Base-by-base conservation (phyloP, 1,284 basidiomycete genomes). In the Laetiporus sulphureus region DNA sequence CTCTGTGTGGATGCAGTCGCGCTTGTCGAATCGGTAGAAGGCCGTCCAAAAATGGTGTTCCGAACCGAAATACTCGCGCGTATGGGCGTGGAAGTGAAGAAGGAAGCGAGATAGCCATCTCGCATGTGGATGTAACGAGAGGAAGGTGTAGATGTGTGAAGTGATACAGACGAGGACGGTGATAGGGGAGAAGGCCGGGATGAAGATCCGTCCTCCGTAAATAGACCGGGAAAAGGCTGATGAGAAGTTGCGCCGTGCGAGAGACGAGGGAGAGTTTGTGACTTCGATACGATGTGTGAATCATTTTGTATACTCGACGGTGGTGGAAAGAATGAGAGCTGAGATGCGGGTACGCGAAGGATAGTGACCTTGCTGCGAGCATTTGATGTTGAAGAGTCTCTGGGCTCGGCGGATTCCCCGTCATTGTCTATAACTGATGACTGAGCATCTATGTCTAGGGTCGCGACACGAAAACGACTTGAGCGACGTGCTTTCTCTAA, bases 401-500 rank as follows among this genome's bases (percentile, higher is more conserved):
- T n/a, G n/a, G n/a, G n/a, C n/a, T n/a, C n/a, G n/a, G n/a, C n/a
- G n/a, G n/a, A n/a, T n/a, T n/a, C n/a, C n/a, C n/a, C n/a, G n/a
- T n/a, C n/a, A n/a, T n/a, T n/a, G n/a, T n/a, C 6, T 12, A 8
- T 21, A 20, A 10, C 11, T n/a, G 15, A 25, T 12, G 8, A 22
- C 15, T 32, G 36, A n/a, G 36, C 5, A 37, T 25, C 32, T 29
- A 22, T 12, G 21, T 45, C 44, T 24, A 33, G 11, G 16, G 49
- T 27, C 40, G 44, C 41, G 20, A 32, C 29, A 38, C 45, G 47
- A 34, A 59, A 43, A 12, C 59, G 51, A 38, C 53, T 62, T 33
- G 60, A 53, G 20, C 61, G 61, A 15, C 59, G 56, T 27, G 64
- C 57, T 42, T 62, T 64, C 51, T 69, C 62, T 21, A 83, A 52